Conservation (phyloP, 108 stramenopile species). For the Schizochytrium sp. region DNA sequence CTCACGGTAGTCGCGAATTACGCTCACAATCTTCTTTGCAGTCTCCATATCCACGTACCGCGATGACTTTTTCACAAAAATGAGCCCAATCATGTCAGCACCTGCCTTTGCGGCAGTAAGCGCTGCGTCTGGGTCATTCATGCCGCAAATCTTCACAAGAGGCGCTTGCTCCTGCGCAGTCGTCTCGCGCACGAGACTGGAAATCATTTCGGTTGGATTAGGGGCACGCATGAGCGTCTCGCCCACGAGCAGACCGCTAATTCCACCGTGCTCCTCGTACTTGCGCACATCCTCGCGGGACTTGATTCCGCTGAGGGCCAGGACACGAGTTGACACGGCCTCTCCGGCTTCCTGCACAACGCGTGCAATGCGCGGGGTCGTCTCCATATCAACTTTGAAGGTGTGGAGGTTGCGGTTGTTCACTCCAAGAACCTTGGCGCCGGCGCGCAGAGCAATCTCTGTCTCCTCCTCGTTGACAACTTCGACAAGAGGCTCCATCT, state of each 20-base stretch:
- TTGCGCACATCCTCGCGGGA: slow-evolving; percentile 63
- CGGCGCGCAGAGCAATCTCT: slow-evolving; percentile 72
- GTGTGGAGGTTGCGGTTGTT: slow-evolving; percentile 97
- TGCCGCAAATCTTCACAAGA: slow-evolving; percentile 80
- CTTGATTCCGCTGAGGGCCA: slow-evolving; percentile 80
- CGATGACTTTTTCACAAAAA: slow-evolving; percentile 79
- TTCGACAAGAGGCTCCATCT: slow-evolving; percentile 95
- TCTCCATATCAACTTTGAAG: slow-evolving; percentile 83
- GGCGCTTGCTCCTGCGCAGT: not conserved
- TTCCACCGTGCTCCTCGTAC: slow-evolving; percentile 60
- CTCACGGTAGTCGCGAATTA: slow-evolving; percentile 79
- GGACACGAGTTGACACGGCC: slow-evolving; percentile 39
- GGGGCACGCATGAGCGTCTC: slow-evolving; percentile 91
- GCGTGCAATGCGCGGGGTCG: slow-evolving; percentile 67
- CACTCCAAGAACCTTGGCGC: slow-evolving; percentile 87
- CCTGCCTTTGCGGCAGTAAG: slow-evolving; percentile 73
- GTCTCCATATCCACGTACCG: slow-evolving; percentile 61
- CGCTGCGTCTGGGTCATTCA: slow-evolving; percentile 80
- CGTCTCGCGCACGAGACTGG: slow-evolving; percentile 44
- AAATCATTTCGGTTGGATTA: slow-evolving; percentile 70
- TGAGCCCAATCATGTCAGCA: slow-evolving; percentile 87
- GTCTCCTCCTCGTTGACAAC: slow-evolving; percentile 78
- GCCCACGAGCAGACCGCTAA: slow-evolving; percentile 88
- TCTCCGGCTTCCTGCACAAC: slow-evolving; percentile 31
- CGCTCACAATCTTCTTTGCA: slow-evolving; percentile 60